Base-by-base conservation (phyloP, 768 basidiomycete species). In the Gloeopeniophorella convolvens region DNA sequence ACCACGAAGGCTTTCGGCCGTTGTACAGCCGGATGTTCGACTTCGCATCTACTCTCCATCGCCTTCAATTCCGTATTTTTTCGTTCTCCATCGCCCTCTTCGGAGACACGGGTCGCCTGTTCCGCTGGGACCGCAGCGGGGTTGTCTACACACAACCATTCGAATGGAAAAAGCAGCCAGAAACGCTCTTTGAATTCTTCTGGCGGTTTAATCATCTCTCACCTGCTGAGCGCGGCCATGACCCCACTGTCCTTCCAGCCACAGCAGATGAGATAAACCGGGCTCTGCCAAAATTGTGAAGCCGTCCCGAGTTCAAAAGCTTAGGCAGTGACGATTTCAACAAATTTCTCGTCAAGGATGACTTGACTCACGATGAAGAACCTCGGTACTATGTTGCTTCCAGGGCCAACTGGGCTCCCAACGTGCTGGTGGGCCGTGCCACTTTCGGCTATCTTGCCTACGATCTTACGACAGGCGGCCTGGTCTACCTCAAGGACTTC, bases 141-240 rank as follows among this genome's bases (percentile, higher is more conserved):
- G 7, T 20, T 21, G 21, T 31, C 4, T n/a, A 28, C 13, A 21
- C 16, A 2, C 31, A 42, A 8, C 27, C 35, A 37, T 42, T 50
- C 31, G 26, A 42, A 5, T 42, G 13, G 18, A 21, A 32, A 18
- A 15, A 32, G n/a, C 11, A 32, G 11, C 39, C 21, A 0, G n/a
- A 50, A 12, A 20, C 12, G 18, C 23, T 50, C 4, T 26, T 34
- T 13, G 32, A 50, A 24, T 50, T 50, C 31, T 27, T 50, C 20
- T 34, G 40, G 48, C 30, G 48, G n/a, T 50, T 42, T 21, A 30
- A 41, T 9, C 48, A 34, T 20, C 13, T 42, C 3, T 50, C 48
- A 4, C 20, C 10, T 15, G 40, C 15, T 12, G 16, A 42, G 31
- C 48, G 48, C 3, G 48, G 48, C 27, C 16, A 42, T 4, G 48